Conservation (phyloP, 2,329 filamentous ascomycete genomes). For the Hypoxylon sp. region DNA sequence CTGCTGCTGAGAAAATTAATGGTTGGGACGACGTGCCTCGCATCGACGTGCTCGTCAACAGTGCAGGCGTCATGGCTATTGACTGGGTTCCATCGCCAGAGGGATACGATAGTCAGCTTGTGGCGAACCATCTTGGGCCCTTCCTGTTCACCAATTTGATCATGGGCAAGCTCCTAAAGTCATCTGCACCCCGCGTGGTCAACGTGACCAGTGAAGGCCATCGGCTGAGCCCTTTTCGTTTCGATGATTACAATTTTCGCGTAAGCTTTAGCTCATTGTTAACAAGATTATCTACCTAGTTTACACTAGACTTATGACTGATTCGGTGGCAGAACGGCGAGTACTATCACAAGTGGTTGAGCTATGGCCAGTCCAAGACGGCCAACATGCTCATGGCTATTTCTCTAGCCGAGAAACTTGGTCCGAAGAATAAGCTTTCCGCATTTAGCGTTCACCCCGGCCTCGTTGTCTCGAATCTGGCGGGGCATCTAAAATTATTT, state of each 20-base stretch:
- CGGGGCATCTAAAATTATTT: conserved; percentile 20
- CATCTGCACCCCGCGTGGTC: conserved; percentile 56
- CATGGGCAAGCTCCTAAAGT: conserved; percentile 52
- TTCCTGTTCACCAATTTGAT: conserved; percentile 61
- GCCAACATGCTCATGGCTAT: conserved; percentile 53
- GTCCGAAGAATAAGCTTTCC: conserved; percentile 21
- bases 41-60: conserved; percentile 43
- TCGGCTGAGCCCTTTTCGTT: conserved; percentile 59
- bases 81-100: conserved; percentile 51
- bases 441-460: conserved; percentile 14
- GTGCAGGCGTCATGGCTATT: conserved; percentile 58
- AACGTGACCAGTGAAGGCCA: conserved; percentile 63
- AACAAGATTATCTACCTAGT: background rate
- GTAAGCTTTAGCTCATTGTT: background rate
- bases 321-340: conserved; percentile 37
- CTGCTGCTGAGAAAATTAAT: conserved; percentile 58
- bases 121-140: conserved; percentile 57
- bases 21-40: conserved; percentile 50
- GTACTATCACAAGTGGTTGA: conserved; percentile 52
- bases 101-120: conserved; percentile 59
- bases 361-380: conserved; percentile 59
- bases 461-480: conserved; percentile 8
- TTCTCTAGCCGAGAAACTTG: conserved; percentile 45
- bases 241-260: conserved; percentile 60
- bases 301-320: background rate